Evolutionary conservation across 1,139 yeast species (phyloP).

Genomic region (Petasospora rhodanensis): DNA sequence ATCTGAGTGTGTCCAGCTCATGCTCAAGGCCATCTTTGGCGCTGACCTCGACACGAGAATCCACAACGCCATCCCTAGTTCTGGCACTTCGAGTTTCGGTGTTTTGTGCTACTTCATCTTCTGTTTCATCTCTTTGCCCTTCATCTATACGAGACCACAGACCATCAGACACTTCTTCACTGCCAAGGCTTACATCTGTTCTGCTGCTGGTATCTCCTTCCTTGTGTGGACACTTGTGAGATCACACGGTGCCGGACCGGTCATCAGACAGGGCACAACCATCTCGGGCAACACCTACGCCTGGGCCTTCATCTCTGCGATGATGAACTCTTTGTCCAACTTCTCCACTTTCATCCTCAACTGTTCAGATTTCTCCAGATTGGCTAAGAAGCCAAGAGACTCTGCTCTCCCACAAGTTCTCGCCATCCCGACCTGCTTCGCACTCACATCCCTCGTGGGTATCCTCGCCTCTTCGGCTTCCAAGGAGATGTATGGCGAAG

Average conservation of each 20-base stretch:
- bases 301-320: constrained; percentile 76
- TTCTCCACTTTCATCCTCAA: constrained; percentile 84
- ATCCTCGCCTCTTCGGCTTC: constrained; percentile 84
- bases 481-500: constrained; percentile 58
- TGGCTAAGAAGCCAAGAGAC: constrained; percentile 53
- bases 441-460: constrained; percentile 83
- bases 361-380: constrained; percentile 87
- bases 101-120: constrained; percentile 73
- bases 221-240: constrained; percentile 70
- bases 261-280: constrained; percentile 45
- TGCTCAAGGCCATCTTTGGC: constrained; percentile 66
- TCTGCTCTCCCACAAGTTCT: constrained; percentile 53
- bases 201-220: constrained; percentile 76
- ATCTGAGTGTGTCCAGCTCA: constrained; percentile 72
- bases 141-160: constrained; percentile 78
- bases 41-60: constrained; percentile 46
- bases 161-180: constrained; percentile 77
- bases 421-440: constrained; percentile 72
- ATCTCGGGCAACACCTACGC: constrained; percentile 58
- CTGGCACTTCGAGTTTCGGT: constrained; percentile 62
- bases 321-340: constrained; percentile 76
- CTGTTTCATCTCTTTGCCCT: constrained; percentile 74
- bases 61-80: constrained; percentile 46
- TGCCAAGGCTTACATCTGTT: constrained; percentile 68
- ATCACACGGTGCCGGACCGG: constrained; percentile 71